Evolutionary conservation across 257 asterid species (phyloP).

Genomic region (Solanum arcanum): DNA sequence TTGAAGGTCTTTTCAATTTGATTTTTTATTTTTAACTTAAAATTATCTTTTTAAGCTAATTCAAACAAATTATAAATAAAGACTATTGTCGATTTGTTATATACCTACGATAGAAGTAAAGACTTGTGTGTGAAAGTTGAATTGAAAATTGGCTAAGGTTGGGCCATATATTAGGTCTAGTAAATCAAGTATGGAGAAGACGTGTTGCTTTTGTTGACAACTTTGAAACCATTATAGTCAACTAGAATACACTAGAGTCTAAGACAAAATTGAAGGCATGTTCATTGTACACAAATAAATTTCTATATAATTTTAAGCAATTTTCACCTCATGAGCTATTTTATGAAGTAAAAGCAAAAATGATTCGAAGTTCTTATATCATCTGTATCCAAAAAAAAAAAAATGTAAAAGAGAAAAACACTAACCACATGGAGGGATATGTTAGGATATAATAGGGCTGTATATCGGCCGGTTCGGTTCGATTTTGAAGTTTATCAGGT

Average conservation of each 20-base stretch:
- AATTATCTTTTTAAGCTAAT: too few species aligned
- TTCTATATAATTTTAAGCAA: not conserved
- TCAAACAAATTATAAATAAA: accelerated
- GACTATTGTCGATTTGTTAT: too few species aligned
- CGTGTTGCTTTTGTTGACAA: not conserved
- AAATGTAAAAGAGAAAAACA: not conserved
- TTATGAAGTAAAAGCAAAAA: not conserved
- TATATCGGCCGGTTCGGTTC: too few species aligned
- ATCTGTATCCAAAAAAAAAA: accelerated
- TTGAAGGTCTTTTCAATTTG: too few species aligned
- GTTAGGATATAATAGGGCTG: too few species aligned
- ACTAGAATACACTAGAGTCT: not conserved
- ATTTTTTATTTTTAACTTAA: too few species aligned
- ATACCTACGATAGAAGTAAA: not conserved
- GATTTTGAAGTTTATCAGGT: too few species aligned
- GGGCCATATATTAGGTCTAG: not conserved
- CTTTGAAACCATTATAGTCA: not conserved
- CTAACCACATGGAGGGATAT: not conserved
- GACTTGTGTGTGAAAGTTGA: not conserved
- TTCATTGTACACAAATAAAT: not conserved
- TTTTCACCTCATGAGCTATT: not conserved
- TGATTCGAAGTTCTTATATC: not conserved
- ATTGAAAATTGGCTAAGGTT: not conserved
- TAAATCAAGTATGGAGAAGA: not conserved
- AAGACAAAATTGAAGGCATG: not conserved